Conservation (phyloP, 345 rosid genomes). For the Lagerstroemia speciosa region DNA sequence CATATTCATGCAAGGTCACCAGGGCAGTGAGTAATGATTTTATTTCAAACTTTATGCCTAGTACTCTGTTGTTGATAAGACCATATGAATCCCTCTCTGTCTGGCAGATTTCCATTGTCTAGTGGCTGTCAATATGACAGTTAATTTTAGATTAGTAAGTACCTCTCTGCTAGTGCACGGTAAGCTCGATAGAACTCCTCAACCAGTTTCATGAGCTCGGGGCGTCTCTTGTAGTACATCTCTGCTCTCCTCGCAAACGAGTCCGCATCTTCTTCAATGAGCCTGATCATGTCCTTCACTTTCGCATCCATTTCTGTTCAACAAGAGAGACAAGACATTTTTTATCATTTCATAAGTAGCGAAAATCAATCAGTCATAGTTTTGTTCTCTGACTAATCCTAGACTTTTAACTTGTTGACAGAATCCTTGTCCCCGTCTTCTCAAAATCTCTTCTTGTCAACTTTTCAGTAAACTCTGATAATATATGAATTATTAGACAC, state of each 20-base stretch:
- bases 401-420: not conserved
- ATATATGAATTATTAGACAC: not conserved
- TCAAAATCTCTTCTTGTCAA: not conserved
- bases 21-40: too few species aligned
- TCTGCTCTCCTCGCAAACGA: slow-evolving; percentile 99
- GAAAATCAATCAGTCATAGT: not conserved
- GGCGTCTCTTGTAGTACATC: slow-evolving; percentile 97
- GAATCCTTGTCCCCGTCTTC: not conserved
- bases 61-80: too few species aligned
- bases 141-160: not conserved
- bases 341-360: not conserved
- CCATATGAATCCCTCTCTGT: too few species aligned
- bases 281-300: slow-evolving; percentile 90
- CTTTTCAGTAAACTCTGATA: not conserved
- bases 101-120: not conserved
- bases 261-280: slow-evolving; percentile 98
- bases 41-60: too few species aligned
- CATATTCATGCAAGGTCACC: too few species aligned
- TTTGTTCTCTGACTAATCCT: not conserved
- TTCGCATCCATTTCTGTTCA: slow-evolving; percentile 83
- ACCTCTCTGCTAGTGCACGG: slow-evolving; percentile 91
- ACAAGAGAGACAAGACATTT: not conserved
- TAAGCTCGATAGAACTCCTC: slow-evolving; percentile 98
- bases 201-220: slow-evolving; percentile 91
- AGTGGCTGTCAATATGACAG: not conserved